phyloP scores from a whole-genome alignment of 73 alveolate species.

The Paramecium bursaria region DNA sequence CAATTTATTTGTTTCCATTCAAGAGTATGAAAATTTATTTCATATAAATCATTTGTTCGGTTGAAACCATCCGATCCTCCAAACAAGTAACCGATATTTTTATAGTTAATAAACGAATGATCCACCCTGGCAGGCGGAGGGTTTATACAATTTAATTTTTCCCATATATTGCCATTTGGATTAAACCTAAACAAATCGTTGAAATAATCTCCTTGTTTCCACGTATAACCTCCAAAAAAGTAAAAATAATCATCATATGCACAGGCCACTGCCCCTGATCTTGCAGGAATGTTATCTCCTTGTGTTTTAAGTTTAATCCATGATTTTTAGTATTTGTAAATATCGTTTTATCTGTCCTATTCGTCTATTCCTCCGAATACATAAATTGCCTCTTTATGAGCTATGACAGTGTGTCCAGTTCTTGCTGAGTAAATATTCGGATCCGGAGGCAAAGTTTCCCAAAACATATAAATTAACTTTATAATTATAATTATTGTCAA shows the following conservation, averaged over 20 bases:
- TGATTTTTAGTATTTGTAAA: conserved; percentile 68
- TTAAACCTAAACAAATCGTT: conserved; percentile 83
- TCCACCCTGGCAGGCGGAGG: conserved; percentile 78
- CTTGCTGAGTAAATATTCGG: conserved; percentile 71
- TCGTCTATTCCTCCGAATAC: conserved; percentile 88
- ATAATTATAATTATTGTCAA: too few species aligned
- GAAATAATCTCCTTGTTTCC: conserved; percentile 95
- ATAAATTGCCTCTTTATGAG: conserved; percentile 68
- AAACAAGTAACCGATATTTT: conserved; percentile 61
- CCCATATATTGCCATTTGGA: conserved; percentile 77
- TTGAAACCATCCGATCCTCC: conserved; percentile 80
- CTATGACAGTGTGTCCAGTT: conserved; percentile 80
- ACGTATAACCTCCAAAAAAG: conserved; percentile 86
- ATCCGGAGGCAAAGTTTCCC: conserved; percentile 16
- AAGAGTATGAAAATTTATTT: conserved; percentile 10
- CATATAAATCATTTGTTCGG: conserved; percentile 46
- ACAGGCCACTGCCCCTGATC: conserved; percentile 80
- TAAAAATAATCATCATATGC: conserved; percentile 67
- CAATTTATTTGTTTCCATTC: conserved; percentile 32
- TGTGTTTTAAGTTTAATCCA: conserved; percentile 59
- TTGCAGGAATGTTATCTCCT: conserved; percentile 74
- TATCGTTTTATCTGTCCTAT: conserved; percentile 77
- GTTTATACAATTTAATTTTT: conserved; percentile 59
- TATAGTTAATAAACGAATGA: conserved; percentile 70
- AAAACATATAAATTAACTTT: background rate